Percentiles rank a stretch among this genome's conserved stretches.
Conservation (phyloP, 139 green algal genomes). For the Coccomyxa sp. region DNA sequence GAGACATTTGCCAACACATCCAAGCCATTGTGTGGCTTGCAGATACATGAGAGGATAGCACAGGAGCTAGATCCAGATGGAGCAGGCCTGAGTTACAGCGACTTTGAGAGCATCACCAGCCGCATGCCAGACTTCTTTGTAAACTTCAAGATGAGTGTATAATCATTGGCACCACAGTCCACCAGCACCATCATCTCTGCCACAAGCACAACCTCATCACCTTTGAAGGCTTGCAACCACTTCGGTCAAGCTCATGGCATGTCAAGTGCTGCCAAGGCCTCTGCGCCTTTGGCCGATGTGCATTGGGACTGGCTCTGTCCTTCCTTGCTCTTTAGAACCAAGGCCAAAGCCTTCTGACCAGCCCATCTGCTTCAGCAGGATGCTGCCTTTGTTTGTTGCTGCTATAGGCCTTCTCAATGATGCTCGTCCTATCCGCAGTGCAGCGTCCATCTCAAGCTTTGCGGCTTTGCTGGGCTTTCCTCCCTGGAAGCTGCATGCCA, state of each 20-base stretch:
- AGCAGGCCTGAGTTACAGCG: constrained; percentile 19
- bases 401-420: not conserved
- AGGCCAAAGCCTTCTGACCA: not conserved
- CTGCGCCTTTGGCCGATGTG: not conserved
- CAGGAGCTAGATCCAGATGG: constrained; percentile 30
- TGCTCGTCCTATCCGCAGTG: not conserved
- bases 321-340: not conserved
- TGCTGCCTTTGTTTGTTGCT: not conserved
- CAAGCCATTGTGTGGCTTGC: not conserved
- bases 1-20: not conserved
- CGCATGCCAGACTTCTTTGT: constrained; percentile 34
- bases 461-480: not conserved
- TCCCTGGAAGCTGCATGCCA: not conserved
- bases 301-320: not conserved
- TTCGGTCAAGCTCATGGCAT: no score
- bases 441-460: not conserved
- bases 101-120: constrained; percentile 25
- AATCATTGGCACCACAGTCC: no score
- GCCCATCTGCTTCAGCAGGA: not conserved
- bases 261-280: no score
- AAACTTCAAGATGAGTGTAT: constrained; percentile 28
- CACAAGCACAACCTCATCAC: no score
- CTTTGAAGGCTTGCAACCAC: no score
- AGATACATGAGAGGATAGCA: constrained; percentile 22
- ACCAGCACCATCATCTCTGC: no score